Evolutionary conservation across 305 asterid genomes (phyloP).

Genomic region (Fraxinus xanthoxyloides): DNA sequence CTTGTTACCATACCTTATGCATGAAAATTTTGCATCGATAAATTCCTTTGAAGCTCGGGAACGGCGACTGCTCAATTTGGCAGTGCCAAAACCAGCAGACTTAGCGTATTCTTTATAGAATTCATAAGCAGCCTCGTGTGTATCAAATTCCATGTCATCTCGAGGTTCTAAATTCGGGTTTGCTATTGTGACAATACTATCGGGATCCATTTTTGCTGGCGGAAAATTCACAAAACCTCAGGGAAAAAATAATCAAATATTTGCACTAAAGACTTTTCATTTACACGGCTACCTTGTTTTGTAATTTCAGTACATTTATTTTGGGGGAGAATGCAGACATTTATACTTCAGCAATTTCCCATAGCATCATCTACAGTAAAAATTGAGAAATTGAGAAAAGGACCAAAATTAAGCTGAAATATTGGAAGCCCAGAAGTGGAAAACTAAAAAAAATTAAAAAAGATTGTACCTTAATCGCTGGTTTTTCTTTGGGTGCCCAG

Average conservation of each 20-base stretch:
- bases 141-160: slow-evolving; percentile 74
- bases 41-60: slow-evolving; percentile 88
- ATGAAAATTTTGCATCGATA: slow-evolving; percentile 90
- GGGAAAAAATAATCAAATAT: neutral
- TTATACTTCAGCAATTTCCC: slow-evolving; percentile 15
- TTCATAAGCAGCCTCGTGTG: slow-evolving; percentile 82
- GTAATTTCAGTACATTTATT: neutral
- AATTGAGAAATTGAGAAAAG: slow-evolving; percentile 2
- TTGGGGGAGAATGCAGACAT: neutral
- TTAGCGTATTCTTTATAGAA: slow-evolving; percentile 79
- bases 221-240: neutral
- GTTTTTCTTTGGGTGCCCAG: slow-evolving; percentile 13
- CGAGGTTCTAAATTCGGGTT: slow-evolving; percentile 51
- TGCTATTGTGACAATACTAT: slow-evolving; percentile 27
- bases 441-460: neutral
- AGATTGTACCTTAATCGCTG: slow-evolving; percentile 25
- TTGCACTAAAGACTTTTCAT: slow-evolving; percentile 9
- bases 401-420: slow-evolving; percentile 10
- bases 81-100: slow-evolving; percentile 87
- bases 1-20: slow-evolving; percentile 90
- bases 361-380: slow-evolving; percentile 20
- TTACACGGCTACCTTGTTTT: neutral
- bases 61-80: slow-evolving; percentile 88
- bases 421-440: neutral
- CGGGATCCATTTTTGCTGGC: slow-evolving; percentile 49